These are phyloP conservation scores for Pythium dissotocum DNA, from an alignment of 352 stramenopile species.

Conservation along the genomic window DNA sequence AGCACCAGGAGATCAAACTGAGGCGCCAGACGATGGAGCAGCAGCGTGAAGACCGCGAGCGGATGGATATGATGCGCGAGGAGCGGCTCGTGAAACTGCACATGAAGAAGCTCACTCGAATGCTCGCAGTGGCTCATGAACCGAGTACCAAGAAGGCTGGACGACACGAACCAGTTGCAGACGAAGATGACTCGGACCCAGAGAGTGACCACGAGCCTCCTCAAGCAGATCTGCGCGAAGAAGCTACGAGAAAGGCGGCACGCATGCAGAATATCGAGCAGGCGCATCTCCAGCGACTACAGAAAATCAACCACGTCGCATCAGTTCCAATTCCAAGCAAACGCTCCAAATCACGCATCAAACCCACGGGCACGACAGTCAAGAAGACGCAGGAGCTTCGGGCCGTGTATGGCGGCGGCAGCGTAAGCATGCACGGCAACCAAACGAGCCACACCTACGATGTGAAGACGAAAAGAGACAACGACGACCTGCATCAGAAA, in stretches of 20 bases:
- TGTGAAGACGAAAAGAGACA: not conserved
- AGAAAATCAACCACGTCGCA: not conserved
- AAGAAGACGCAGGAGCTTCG: slow-evolving; percentile 23
- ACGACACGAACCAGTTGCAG: not conserved
- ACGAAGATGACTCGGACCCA: not conserved
- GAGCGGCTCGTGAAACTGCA: slow-evolving; percentile 58
- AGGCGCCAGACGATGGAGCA: slow-evolving; percentile 45
- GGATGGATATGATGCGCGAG: slow-evolving; percentile 67
- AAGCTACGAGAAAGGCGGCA: not conserved
- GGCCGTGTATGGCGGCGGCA: slow-evolving; percentile 10
- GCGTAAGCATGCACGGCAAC: not conserved
- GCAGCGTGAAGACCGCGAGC: slow-evolving; percentile 66
- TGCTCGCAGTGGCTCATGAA: not conserved
- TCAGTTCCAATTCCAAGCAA: not conserved
- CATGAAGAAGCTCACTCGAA: slow-evolving; percentile 40
- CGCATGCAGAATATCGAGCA: not conserved
- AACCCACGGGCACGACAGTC: slow-evolving; percentile 2
- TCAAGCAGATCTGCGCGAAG: not conserved
- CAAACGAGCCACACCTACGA: not conserved
- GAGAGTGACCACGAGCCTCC: slow-evolving; percentile 1
- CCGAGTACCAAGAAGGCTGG: not conserved
- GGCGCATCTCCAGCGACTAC: slow-evolving; percentile 3
- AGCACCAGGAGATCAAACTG: slow-evolving; percentile 40
- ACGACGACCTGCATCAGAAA: slow-evolving; percentile 18
- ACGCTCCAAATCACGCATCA: slow-evolving; percentile 9